Percentiles rank a stretch among this genome's conserved stretches.
Conservation (phyloP, 2,329 filamentous ascomycete species). For the Fusarium torreyae region DNA sequence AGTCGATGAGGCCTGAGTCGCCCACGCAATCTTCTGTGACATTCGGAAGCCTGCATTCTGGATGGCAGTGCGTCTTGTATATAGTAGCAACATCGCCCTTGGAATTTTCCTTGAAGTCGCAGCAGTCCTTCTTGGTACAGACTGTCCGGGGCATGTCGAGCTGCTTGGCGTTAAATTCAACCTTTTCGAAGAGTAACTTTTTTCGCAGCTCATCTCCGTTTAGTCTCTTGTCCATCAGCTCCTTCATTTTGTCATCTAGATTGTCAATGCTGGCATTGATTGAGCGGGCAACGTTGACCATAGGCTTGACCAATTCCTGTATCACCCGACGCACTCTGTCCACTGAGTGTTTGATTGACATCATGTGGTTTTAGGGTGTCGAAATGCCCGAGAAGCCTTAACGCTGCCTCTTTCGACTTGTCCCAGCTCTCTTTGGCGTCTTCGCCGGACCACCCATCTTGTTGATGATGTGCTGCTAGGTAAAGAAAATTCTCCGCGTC, state of each 20-base stretch:
- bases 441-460: neutral
- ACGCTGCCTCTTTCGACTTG: conserved; percentile 21
- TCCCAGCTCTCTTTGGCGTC: conserved; percentile 40
- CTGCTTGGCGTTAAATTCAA: neutral
- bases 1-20: conserved; percentile 4
- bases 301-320: conserved; percentile 27
- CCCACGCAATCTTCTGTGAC: conserved; percentile 14
- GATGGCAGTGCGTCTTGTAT: conserved; percentile 40
- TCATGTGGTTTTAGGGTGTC: conserved; percentile 29
- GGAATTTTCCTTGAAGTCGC: conserved; percentile 16
- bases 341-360: conserved; percentile 39
- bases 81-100: conserved; percentile 2
- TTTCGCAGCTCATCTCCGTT: neutral
- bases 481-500: conserved; percentile 41
- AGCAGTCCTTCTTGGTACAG: conserved; percentile 28
- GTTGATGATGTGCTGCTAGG: conserved; percentile 14
- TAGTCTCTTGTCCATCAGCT: conserved; percentile 5
- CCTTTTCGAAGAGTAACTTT: conserved; percentile 17
- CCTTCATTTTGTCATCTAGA: conserved; percentile 2
- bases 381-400: conserved; percentile 25
- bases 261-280: conserved; percentile 24
- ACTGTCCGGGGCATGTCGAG: conserved; percentile 27
- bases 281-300: conserved; percentile 28
- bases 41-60: conserved; percentile 15
- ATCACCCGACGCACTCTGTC: conserved; percentile 31